A percentile compares a stretch with the other conserved stretches of the same genome.
These are phyloP conservation scores for Capsicum pubescens DNA, from an alignment of 257 asterid genomes.

Conservation along the genomic window DNA sequence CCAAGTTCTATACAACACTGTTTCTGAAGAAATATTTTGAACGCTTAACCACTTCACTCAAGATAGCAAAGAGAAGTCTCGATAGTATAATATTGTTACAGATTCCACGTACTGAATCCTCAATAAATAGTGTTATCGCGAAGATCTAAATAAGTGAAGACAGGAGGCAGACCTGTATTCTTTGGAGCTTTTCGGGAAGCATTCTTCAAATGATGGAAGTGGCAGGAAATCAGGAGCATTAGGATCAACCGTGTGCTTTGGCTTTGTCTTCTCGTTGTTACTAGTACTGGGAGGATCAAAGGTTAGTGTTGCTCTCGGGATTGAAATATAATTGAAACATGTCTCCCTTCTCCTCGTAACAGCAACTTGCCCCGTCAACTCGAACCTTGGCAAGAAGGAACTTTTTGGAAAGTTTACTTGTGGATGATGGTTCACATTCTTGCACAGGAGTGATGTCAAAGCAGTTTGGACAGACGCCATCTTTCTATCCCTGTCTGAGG, in stretches of 20 bases:
- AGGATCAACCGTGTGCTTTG: conserved; percentile 85
- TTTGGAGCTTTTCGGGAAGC: conserved; percentile 95
- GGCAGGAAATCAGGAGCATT: conserved; percentile 91
- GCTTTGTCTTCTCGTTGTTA: conserved; percentile 55
- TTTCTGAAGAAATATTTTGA: neutral
- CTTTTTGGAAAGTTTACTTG: conserved; percentile 49
- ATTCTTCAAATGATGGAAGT: conserved; percentile 87
- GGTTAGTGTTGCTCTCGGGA: conserved; percentile 71
- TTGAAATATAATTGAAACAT: conserved; percentile 32
- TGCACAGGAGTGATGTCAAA: conserved; percentile 68
- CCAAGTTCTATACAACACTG: neutral
- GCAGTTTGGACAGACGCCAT: conserved; percentile 84
- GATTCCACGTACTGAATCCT: neutral
- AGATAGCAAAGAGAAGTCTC: neutral
- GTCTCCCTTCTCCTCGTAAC: conserved; percentile 44
- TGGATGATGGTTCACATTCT: conserved; percentile 53
- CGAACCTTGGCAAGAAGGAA: conserved; percentile 63
- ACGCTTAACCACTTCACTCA: neutral
- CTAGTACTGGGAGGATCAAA: conserved; percentile 69
- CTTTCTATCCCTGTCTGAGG: conserved; percentile 17
- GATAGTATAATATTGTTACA: neutral
- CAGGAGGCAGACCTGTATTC: conserved; percentile 59
- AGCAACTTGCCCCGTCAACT: conserved; percentile 45
- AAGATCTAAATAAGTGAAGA: neutral
- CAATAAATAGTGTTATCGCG: neutral